Evolutionary conservation across 139 green algal species (phyloP).

Genomic region (Tetradesmus obliquus): DNA sequence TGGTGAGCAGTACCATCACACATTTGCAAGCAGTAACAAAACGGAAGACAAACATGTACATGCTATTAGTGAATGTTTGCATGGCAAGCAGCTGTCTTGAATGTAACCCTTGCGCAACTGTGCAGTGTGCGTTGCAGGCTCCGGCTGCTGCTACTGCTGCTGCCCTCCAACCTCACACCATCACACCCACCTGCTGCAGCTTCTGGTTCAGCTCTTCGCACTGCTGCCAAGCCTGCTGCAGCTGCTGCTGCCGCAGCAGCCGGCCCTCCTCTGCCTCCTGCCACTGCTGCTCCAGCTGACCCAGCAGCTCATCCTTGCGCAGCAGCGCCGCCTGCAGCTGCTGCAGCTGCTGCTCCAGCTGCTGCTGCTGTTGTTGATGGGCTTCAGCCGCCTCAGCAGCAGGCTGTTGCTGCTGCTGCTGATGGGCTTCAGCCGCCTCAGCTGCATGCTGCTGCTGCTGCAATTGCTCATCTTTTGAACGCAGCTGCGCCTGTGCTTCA

Average conservation of each 20-base stretch:
- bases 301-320: slow-evolving; percentile 19
- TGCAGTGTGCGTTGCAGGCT: too few relatives aligned
- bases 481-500: slow-evolving; percentile 10
- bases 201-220: background rate
- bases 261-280: background rate
- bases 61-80: too few relatives aligned
- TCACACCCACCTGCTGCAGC: background rate
- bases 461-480: background rate
- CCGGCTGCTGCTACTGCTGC: slow-evolving; percentile 16
- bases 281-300: slow-evolving; percentile 1
- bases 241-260: background rate
- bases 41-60: too few relatives aligned
- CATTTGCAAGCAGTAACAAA: too few relatives aligned
- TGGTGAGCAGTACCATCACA: too few relatives aligned
- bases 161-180: background rate
- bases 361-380: background rate
- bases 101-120: too few relatives aligned
- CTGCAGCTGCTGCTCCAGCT: background rate
- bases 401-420: slow-evolving; percentile 19
- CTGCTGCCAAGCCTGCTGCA: background rate
- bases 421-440: background rate
- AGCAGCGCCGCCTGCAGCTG: background rate
- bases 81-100: too few relatives aligned
- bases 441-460: background rate
- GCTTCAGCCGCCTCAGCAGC: background rate